A percentile compares a stretch with the other conserved stretches of the same genome.
Conservation (phyloP, 768 basidiomycete species). For the Termitomyces titanicus region DNA sequence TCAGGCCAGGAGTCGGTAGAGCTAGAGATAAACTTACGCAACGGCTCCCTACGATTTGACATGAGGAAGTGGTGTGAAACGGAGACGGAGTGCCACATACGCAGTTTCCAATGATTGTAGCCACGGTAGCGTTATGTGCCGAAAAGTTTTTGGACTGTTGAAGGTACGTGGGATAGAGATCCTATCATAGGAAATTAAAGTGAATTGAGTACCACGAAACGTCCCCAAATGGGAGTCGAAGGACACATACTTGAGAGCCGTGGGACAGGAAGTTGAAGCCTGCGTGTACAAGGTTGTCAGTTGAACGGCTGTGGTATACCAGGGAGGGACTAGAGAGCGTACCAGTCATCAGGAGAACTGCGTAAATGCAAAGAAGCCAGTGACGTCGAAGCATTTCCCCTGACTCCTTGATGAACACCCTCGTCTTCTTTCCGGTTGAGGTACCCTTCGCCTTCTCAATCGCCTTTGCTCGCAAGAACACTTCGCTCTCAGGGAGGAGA, state of each 20-base stretch:
- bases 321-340: background rate
- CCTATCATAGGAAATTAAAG: slow-evolving; percentile 23
- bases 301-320: background rate
- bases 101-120: slow-evolving; percentile 67
- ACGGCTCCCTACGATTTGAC: slow-evolving; percentile 16
- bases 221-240: slow-evolving; percentile 5
- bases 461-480: slow-evolving; percentile 64
- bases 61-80: background rate
- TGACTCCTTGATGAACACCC: slow-evolving; percentile 69
- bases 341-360: slow-evolving; percentile 37
- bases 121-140: slow-evolving; percentile 45
- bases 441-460: slow-evolving; percentile 56
- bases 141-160: slow-evolving; percentile 49
- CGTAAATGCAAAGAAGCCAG: slow-evolving; percentile 83
- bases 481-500: slow-evolving; percentile 72
- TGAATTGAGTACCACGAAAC: background rate
- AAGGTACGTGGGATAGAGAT: slow-evolving; percentile 64
- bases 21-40: slow-evolving; percentile 5
- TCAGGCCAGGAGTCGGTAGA: background rate
- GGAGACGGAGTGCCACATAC: slow-evolving; percentile 16
- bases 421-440: slow-evolving; percentile 54
- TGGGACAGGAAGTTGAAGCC: slow-evolving; percentile 58
- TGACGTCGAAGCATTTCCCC: slow-evolving; percentile 75
- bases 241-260: slow-evolving; percentile 40
- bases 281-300: slow-evolving; percentile 5